A percentile compares a stretch with the other conserved stretches of the same genome.
Evolutionary conservation across 2,329 filamentous ascomycete genomes (phyloP).

Genomic region (Fusarium nurragi): DNA sequence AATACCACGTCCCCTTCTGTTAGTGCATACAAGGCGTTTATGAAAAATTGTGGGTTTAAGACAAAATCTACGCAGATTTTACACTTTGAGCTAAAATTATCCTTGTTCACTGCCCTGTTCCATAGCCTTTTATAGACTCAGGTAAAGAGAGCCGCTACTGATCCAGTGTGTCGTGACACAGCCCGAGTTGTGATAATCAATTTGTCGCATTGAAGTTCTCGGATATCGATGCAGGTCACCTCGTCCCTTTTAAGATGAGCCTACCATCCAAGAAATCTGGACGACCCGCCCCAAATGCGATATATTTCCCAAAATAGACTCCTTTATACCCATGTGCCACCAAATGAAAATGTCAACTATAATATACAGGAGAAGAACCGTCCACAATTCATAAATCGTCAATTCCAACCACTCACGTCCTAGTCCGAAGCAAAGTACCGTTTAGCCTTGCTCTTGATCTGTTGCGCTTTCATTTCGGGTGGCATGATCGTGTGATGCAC

Average conservation of each 20-base stretch:
- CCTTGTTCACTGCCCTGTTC: neutral
- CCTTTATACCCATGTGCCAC: neutral
- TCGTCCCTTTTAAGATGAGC: conserved; percentile 19
- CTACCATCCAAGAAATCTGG: conserved; percentile 4
- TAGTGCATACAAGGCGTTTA: neutral
- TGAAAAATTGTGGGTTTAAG: neutral
- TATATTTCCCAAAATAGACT: conserved; percentile 19
- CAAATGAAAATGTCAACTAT: neutral
- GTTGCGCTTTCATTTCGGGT: conserved; percentile 74
- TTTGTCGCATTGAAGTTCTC: conserved; percentile 24
- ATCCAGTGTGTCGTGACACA: neutral
- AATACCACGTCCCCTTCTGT: neutral
- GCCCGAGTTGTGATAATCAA: neutral
- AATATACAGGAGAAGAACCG: conserved; percentile 31
- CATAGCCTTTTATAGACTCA: neutral
- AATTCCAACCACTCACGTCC: conserved; percentile 1
- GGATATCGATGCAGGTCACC: conserved; percentile 33
- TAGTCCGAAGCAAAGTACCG: conserved; percentile 76
- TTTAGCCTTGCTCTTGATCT: conserved; percentile 72
- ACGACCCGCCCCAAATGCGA: conserved; percentile 1
- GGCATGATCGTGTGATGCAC: conserved; percentile 86
- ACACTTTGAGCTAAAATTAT: neutral
- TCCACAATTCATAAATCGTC: conserved; percentile 40
- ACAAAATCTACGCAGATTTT: neutral
- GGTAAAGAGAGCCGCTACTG: neutral